These are phyloP conservation scores for Yamadazyma buinensis DNA, from an alignment of 1,139 yeast genomes.

Conservation along the genomic window DNA sequence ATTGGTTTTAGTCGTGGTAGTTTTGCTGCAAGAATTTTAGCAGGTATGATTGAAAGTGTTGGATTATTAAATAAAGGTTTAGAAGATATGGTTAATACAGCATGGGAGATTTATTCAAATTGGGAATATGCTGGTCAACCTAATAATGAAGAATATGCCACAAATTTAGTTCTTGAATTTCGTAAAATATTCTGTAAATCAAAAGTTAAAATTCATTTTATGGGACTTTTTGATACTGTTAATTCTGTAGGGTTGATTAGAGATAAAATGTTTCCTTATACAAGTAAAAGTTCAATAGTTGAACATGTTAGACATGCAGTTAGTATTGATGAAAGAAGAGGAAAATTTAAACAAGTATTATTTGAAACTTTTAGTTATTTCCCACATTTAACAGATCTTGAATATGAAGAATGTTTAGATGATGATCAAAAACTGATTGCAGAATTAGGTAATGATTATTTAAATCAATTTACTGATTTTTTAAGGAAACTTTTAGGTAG, in stretches of 20 bases:
- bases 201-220: slow-evolving; percentile 44
- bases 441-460: slow-evolving; percentile 2
- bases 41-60: slow-evolving; percentile 60
- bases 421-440: slow-evolving; percentile 2
- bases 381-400: slow-evolving; percentile 23
- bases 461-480: slow-evolving; percentile 3
- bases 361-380: slow-evolving; percentile 34
- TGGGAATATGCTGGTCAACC: slow-evolving; percentile 67
- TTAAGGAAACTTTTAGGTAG: slow-evolving; percentile 7
- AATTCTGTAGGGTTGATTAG: slow-evolving; percentile 59
- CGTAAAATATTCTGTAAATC: slow-evolving; percentile 47
- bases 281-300: slow-evolving; percentile 47
- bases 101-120: slow-evolving; percentile 56
- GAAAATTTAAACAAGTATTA: slow-evolving; percentile 55
- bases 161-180: slow-evolving; percentile 47
- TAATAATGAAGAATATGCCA: slow-evolving; percentile 25
- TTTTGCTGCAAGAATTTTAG: slow-evolving; percentile 56
- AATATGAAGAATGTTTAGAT: slow-evolving; percentile 14
- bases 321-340: slow-evolving; percentile 61
- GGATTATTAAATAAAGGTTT: slow-evolving; percentile 53
- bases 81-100: slow-evolving; percentile 51
- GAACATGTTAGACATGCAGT: slow-evolving; percentile 62
- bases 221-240: slow-evolving; percentile 67
- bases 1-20: slow-evolving; percentile 69
- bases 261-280: slow-evolving; percentile 55